Evolutionary conservation across 2,329 filamentous ascomycete species (phyloP).

Genomic region (Dendryphion nanum): DNA sequence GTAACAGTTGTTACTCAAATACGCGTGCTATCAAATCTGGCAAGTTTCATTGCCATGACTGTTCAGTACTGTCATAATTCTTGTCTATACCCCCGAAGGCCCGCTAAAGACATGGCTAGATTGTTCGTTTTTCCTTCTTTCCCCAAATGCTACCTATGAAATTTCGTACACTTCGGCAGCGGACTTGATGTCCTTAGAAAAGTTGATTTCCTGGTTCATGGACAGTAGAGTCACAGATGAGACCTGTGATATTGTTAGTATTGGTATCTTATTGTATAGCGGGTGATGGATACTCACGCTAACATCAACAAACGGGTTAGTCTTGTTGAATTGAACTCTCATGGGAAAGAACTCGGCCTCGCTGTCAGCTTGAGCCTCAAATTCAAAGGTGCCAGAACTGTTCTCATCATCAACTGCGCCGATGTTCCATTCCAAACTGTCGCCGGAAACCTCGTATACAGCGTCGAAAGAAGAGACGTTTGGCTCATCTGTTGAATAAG

Average conservation of each 20-base stretch:
- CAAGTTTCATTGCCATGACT: too few species aligned
- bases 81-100: too few species aligned
- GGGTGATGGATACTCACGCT: conserved; percentile 66
- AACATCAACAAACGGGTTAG: conserved; percentile 83
- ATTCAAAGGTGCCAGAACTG: conserved; percentile 85
- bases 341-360: conserved; percentile 99
- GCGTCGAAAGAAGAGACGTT: conserved; percentile 91
- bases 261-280: neutral
- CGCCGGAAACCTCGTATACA: conserved; percentile 88
- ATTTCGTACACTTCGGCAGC: conserved; percentile 74
- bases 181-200: conserved; percentile 78
- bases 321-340: conserved; percentile 85
- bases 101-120: too few species aligned
- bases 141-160: too few species aligned
- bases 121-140: too few species aligned
- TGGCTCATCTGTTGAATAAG: conserved; percentile 81
- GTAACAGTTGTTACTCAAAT: too few species aligned
- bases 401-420: conserved; percentile 82
- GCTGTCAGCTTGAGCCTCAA: conserved; percentile 82
- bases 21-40: too few species aligned
- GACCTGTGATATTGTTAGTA: conserved; percentile 53
- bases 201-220: conserved; percentile 74
- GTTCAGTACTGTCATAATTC: too few species aligned
- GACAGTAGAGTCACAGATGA: conserved; percentile 68
- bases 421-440: conserved; percentile 91